phyloP scores from a whole-genome alignment of 306 rosid species.

The Cucumis melo region DNA sequence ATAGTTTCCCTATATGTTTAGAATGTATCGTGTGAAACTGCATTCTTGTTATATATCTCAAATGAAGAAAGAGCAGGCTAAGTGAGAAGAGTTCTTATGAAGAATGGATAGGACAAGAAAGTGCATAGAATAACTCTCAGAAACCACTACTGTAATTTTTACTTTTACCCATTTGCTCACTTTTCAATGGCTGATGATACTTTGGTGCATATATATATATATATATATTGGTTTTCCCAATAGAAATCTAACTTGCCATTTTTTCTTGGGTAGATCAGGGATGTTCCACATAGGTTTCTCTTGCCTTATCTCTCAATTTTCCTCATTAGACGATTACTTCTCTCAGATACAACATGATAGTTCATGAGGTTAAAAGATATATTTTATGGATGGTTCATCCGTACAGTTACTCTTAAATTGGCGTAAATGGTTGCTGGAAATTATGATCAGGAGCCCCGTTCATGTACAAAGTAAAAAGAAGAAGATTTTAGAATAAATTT shows the following conservation, averaged over 20 bases:
- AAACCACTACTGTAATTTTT: background rate
- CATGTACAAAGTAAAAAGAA: background rate
- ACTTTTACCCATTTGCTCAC: background rate
- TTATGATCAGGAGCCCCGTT: too few relatives aligned
- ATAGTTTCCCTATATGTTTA: background rate
- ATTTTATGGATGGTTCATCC: background rate
- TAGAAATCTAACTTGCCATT: background rate
- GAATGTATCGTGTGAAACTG: background rate
- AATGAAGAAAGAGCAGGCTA: background rate
- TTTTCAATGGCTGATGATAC: background rate
- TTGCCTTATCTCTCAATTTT: background rate
- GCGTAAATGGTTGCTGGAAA: background rate
- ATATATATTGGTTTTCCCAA: background rate
- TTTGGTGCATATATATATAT: background rate
- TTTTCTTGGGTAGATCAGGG: background rate
- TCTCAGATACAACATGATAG: background rate
- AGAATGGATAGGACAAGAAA: background rate
- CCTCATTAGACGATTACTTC: background rate
- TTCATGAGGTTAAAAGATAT: background rate
- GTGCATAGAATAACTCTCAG: background rate
- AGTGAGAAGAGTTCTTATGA: background rate
- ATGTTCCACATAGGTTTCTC: background rate
- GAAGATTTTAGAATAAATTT: background rate
- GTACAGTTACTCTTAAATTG: background rate
- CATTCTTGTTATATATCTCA: background rate